phyloP scores from a whole-genome alignment of 2,329 filamentous ascomycete species.

The Bipolaris sorokiniana region DNA sequence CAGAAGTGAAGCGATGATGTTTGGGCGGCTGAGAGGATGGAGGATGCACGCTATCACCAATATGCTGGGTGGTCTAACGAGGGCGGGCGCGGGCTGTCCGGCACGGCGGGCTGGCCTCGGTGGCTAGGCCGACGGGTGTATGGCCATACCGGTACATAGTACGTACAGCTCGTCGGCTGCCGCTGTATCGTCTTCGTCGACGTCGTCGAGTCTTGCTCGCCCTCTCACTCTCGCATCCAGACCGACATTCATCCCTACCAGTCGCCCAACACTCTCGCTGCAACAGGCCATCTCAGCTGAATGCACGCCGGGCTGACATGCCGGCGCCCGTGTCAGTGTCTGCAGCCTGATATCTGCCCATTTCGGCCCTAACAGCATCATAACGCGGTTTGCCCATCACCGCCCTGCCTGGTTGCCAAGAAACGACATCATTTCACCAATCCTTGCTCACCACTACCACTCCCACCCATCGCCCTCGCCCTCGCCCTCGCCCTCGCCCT shows the following conservation, averaged over 20 bases:
- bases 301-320: slow-evolving; percentile 23
- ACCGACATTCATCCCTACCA: too few species aligned
- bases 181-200: background rate
- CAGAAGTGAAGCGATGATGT: slow-evolving; percentile 8
- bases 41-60: slow-evolving; percentile 3
- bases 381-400: slow-evolving; percentile 20
- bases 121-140: slow-evolving; percentile 22
- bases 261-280: background rate
- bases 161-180: slow-evolving; percentile 4
- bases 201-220: background rate
- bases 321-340: slow-evolving; percentile 5
- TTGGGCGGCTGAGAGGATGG: background rate
- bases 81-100: slow-evolving; percentile 22
- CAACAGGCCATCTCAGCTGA: slow-evolving; percentile 8
- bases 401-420: slow-evolving; percentile 24
- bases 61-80: slow-evolving; percentile 12
- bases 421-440: slow-evolving; percentile 33
- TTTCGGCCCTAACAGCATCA: slow-evolving; percentile 27
- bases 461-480: background rate
- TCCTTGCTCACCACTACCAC: slow-evolving; percentile 17
- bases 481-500: background rate
- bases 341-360: slow-evolving; percentile 16
- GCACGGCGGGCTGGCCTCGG: slow-evolving; percentile 22
- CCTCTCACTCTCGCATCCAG: background rate
- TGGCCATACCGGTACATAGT: slow-evolving; percentile 2